These are phyloP conservation scores for Saccharomycodes ludwigii DNA, from an alignment of 805 yeast species.

Conservation along the genomic window DNA sequence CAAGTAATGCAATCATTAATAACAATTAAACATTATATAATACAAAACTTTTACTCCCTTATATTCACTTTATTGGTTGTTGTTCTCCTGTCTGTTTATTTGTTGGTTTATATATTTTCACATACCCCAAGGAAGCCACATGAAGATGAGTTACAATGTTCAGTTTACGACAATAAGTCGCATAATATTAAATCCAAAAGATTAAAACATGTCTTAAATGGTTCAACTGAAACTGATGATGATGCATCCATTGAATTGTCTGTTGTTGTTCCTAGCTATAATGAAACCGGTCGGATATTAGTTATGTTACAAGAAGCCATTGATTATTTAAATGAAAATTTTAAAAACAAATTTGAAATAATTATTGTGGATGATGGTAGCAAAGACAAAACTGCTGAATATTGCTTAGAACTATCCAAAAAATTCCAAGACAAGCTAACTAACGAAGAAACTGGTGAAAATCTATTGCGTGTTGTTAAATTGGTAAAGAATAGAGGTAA, in stretches of 20 bases:
- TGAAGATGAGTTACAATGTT: constrained; percentile 40
- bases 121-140: constrained; percentile 50
- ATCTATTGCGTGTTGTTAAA: constrained; percentile 48
- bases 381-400: constrained; percentile 62
- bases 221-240: constrained; percentile 6
- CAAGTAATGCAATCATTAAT: not conserved
- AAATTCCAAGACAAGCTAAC: constrained; percentile 28
- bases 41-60: no score
- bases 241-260: constrained; percentile 39
- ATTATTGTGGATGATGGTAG: constrained; percentile 90
- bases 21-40: no score
- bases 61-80: constrained; percentile 7
- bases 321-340: constrained; percentile 31
- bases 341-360: constrained; percentile 48
- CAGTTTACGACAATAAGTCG: constrained; percentile 32
- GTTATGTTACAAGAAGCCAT: constrained; percentile 63
- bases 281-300: constrained; percentile 65
- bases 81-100: constrained; percentile 23
- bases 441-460: constrained; percentile 31
- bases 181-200: constrained; percentile 22
- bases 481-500: constrained; percentile 77
- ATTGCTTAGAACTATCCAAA: constrained; percentile 48
- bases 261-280: constrained; percentile 87
- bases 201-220: constrained; percentile 15
- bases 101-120: constrained; percentile 36